Percentiles rank a stretch among this genome's conserved stretches.
phyloP scores from a whole-genome alignment of 2,329 filamentous ascomycete genomes.

The Neopestalotiopsis sp. region DNA sequence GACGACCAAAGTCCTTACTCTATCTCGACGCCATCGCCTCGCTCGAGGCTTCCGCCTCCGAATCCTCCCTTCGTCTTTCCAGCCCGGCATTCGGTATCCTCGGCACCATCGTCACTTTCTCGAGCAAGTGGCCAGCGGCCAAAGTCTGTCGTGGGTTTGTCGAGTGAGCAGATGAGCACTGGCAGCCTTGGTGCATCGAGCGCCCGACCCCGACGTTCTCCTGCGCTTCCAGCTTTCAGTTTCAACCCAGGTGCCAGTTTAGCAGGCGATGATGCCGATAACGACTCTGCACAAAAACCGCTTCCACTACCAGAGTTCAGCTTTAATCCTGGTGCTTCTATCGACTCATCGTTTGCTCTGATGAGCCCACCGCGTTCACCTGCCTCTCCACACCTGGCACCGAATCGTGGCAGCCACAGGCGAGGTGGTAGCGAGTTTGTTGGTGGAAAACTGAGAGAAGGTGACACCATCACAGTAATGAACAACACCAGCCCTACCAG shows the following conservation, averaged over 20 bases:
- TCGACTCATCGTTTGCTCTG: slow-evolving; percentile 35
- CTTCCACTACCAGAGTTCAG: slow-evolving; percentile 58
- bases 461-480: slow-evolving; percentile 64
- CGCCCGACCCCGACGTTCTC: slow-evolving; percentile 25
- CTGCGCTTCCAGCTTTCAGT: slow-evolving; percentile 37
- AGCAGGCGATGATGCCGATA: slow-evolving; percentile 34
- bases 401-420: slow-evolving; percentile 74
- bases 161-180: slow-evolving; percentile 20
- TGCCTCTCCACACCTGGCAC: slow-evolving; percentile 50
- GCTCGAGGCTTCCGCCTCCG: slow-evolving; percentile 49
- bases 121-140: slow-evolving; percentile 56
- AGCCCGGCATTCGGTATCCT: slow-evolving; percentile 49
- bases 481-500: slow-evolving; percentile 72
- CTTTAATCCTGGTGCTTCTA: slow-evolving; percentile 56
- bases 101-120: slow-evolving; percentile 52
- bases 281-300: slow-evolving; percentile 36
- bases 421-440: slow-evolving; percentile 88
- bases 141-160: slow-evolving; percentile 54
- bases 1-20: slow-evolving; percentile 28
- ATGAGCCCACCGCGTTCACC: slow-evolving; percentile 61
- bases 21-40: slow-evolving; percentile 40
- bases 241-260: slow-evolving; percentile 39
- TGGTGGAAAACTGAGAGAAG: slow-evolving; percentile 69
- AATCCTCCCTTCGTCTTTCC: slow-evolving; percentile 73
- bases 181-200: slow-evolving; percentile 13